Percentiles rank a stretch among this genome's conserved stretches.
These are phyloP conservation scores for Geotrichum bryndzae DNA, from an alignment of 1,139 yeast species.

Conservation along the genomic window DNA sequence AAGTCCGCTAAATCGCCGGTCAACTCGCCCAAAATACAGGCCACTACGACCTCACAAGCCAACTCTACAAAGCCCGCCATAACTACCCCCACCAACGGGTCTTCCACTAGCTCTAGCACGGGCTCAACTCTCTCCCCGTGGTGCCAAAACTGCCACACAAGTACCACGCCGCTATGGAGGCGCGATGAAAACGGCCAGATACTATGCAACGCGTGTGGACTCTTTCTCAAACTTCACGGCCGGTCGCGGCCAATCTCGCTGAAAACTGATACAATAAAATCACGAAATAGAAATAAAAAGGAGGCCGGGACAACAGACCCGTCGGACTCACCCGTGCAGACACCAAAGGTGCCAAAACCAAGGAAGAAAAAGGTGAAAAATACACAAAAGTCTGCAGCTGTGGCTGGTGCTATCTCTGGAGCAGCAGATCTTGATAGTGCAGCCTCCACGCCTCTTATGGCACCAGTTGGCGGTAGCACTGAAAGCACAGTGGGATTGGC, in stretches of 20 bases:
- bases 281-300: slow-evolving; percentile 73
- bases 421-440: background rate
- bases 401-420: background rate
- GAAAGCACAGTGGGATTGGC: background rate
- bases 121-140: slow-evolving; percentile 25
- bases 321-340: slow-evolving; percentile 2
- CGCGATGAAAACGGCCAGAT: slow-evolving; percentile 91
- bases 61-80: background rate
- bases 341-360: slow-evolving; percentile 1
- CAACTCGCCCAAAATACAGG: background rate
- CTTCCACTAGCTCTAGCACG: background rate
- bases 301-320: slow-evolving; percentile 23
- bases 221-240: slow-evolving; percentile 84
- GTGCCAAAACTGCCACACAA: slow-evolving; percentile 86
- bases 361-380: background rate
- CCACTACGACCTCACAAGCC: background rate
- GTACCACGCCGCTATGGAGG: slow-evolving; percentile 93
- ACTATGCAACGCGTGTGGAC: slow-evolving; percentile 91
- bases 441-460: background rate
- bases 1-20: background rate
- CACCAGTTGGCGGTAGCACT: background rate
- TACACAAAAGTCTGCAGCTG: slow-evolving; percentile 1
- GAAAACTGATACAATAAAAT: slow-evolving; percentile 86
- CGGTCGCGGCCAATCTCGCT: slow-evolving; percentile 85
- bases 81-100: background rate